Evolutionary conservation across 2,329 filamentous ascomycete species (phyloP), one percentile per base, ranked within the genome.

Genomic region (Diaporthe australafricana): DNA sequence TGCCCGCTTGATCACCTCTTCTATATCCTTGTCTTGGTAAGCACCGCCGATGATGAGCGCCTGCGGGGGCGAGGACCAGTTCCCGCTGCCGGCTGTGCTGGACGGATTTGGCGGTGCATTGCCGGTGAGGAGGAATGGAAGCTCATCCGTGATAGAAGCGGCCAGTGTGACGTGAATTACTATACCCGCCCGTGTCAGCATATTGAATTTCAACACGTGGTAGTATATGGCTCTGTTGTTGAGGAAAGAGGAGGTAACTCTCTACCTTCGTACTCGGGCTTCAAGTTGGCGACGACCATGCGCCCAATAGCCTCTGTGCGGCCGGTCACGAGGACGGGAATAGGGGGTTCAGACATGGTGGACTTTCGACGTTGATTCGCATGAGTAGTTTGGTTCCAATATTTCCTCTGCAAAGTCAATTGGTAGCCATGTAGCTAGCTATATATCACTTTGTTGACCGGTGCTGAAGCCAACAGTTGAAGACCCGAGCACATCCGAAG

Each of bases 21-120:
- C 75, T 70, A 77, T 52, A 17, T 72, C 70, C 3, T 74, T 74
- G 17, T 75, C 74, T 35, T 70, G 63, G 62, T 74, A 79, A 2
- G 70, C 77, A 8, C 76, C 77, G 3, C 78, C 78, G 1, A 78
- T 71, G 3, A 79, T 38, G 5, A 79, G 35, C 1, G 76, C 76
- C 7, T 68, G 67, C 1, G 76, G 76, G 2, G 68, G 70, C 3
- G 60, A 40, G 5, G 68, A 65, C 71, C 74, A 72, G 48, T 75
- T 71, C 6, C 70, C 73, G n/a, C 68, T 74, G 48, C 76, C 75
- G 40, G 76, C 27, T 2, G 70, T 38, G 71, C 74, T 77, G 68
- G 71, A 70, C 1, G 71, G 67, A 16, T 67, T 50, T 3, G 48
- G 27, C 3, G 75, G 74, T 3, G 25, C 14, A 25, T 73, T 62